Conservation (phyloP, 495 filamentous ascomycete genomes). For the Hyaloscypha hepaticicola region DNA sequence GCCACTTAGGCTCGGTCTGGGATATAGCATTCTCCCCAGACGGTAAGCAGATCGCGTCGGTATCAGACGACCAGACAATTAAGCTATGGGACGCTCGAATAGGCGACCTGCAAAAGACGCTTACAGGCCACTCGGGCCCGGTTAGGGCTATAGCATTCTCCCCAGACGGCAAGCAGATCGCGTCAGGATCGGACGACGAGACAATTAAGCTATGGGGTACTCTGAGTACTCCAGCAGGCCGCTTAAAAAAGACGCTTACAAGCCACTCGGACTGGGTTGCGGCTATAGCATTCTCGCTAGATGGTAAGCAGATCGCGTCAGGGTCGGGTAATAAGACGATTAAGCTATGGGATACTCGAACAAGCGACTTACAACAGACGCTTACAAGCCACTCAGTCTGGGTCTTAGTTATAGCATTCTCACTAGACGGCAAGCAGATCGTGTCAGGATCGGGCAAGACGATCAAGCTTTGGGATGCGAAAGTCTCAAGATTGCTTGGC, state of each 20-base stretch:
- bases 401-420: conserved; percentile 29
- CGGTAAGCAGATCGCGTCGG: conserved; percentile 85
- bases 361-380: conserved; percentile 21
- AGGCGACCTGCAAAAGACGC: conserved; percentile 67
- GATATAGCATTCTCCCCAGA: conserved; percentile 46
- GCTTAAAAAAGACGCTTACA: conserved; percentile 25
- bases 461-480: conserved; percentile 31
- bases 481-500: conserved; percentile 16
- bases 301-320: conserved; percentile 30
- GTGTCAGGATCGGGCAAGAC: conserved; percentile 28
- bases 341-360: conserved; percentile 33
- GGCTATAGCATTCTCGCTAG: conserved; percentile 29
- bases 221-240: background rate
- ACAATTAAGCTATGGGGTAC: conserved; percentile 22
- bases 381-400: conserved; percentile 26
- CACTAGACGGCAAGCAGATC: conserved; percentile 24
- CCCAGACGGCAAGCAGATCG: conserved; percentile 13
- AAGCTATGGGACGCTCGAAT: conserved; percentile 58
- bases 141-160: conserved; percentile 20
- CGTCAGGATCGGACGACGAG: conserved; percentile 11
- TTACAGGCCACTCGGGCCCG: conserved; percentile 8
- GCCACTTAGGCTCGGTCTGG: conserved; percentile 19
- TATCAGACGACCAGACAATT: conserved; percentile 75
- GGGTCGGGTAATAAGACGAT: conserved; percentile 23
- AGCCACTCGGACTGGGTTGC: conserved; percentile 26